phyloP scores from a whole-genome alignment of 208 protist genomes.

The Acanthamoeba healyi region DNA sequence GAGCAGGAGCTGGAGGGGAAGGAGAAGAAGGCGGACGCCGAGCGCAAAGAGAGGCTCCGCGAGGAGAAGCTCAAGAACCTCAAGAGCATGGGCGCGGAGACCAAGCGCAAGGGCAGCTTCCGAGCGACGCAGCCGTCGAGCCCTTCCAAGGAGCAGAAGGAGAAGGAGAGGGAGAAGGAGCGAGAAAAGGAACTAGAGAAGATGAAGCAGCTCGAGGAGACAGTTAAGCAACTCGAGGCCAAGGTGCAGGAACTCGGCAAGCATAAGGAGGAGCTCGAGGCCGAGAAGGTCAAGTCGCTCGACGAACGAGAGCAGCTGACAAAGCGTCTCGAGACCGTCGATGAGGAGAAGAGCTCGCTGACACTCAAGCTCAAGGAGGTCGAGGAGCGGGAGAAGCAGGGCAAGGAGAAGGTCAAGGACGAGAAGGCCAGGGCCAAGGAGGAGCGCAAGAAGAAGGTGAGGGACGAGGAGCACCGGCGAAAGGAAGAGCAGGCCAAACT shows the following conservation, averaged over 20 bases:
- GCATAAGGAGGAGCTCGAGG: neutral
- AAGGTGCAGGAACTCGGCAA: no score
- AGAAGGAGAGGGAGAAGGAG: constrained; percentile 11
- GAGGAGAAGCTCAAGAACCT: constrained; percentile 1
- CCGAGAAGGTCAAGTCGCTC: neutral
- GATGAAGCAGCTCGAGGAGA: neutral
- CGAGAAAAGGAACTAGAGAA: no score
- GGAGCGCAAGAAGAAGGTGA: neutral
- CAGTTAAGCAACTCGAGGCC: neutral
- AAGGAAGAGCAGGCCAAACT: neutral
- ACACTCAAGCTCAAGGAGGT: neutral
- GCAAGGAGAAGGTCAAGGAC: neutral
- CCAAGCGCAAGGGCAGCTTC: neutral
- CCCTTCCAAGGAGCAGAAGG: neutral
- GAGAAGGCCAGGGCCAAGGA: neutral
- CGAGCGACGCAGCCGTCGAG: neutral
- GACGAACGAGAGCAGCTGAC: neutral
- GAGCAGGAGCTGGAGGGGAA: neutral
- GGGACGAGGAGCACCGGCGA: neutral
- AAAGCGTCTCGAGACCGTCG: neutral
- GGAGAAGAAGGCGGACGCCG: no score
- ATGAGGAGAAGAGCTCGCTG: neutral
- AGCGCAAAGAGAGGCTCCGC: no score
- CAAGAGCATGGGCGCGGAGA: neutral
- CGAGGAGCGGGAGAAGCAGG: neutral